These are phyloP conservation scores for Acanthamoeba lenticulata DNA, from an alignment of 208 protist species.

Conservation along the genomic window DNA sequence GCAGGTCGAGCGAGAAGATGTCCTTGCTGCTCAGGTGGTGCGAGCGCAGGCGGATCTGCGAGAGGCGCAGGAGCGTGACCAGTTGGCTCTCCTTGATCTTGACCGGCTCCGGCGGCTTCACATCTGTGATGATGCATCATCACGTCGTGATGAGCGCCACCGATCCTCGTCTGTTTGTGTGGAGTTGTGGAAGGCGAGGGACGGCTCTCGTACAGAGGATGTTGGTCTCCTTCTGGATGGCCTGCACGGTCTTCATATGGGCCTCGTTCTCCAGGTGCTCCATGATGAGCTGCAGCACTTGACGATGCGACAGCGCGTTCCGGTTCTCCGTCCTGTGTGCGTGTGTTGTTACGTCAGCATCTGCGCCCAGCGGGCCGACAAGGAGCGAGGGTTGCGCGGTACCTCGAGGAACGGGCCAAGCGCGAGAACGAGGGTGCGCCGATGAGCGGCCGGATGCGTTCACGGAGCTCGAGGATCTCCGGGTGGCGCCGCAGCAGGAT, in stretches of 20 bases:
- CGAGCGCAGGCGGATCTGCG: background rate
- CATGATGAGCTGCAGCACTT: constrained; percentile 35
- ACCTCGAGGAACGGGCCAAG: background rate
- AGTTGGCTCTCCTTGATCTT: constrained; percentile 10
- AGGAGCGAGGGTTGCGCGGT: no score
- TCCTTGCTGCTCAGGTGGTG: background rate
- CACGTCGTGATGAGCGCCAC: background rate
- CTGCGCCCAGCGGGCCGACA: no score
- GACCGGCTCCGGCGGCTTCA: background rate
- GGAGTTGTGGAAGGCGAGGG: no score
- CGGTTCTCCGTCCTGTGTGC: background rate
- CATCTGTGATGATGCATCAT: background rate
- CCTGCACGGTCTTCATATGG: background rate
- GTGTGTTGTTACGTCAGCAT: background rate
- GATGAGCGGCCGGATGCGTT: constrained; percentile 72
- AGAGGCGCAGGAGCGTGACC: constrained; percentile 33
- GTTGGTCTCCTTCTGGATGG: constrained; percentile 41
- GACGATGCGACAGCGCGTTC: background rate
- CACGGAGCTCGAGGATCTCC: constrained; percentile 77
- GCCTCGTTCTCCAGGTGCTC: constrained; percentile 11
- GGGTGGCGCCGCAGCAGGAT: constrained; percentile 72
- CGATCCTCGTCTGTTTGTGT: no score
- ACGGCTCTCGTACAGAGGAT: constrained; percentile 22
- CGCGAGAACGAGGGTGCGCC: constrained; percentile 1
- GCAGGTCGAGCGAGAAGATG: background rate